phyloP scores from a whole-genome alignment of 2,329 filamentous ascomycete genomes.

The Ophiostoma ips region DNA sequence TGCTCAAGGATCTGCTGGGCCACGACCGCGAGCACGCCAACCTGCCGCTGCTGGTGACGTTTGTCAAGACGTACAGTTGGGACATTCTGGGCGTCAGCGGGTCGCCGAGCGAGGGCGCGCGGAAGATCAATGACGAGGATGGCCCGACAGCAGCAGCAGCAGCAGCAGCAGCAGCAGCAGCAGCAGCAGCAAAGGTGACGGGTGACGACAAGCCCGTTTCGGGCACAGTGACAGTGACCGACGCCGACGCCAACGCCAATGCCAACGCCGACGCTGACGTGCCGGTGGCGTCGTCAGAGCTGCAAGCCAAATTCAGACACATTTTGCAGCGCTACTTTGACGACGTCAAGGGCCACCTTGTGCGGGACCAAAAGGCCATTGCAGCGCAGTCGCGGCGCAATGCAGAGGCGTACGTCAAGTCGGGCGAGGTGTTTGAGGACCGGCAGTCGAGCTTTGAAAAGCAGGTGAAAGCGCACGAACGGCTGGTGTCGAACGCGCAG shows the following conservation, averaged over 20 bases:
- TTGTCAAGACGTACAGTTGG: constrained; percentile 94
- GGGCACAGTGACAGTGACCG: not conserved
- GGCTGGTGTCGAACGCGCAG: constrained; percentile 79
- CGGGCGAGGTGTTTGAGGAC: constrained; percentile 95
- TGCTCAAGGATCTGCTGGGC: constrained; percentile 90
- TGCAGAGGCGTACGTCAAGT: constrained; percentile 95
- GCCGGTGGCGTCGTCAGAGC: constrained; percentile 59
- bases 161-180: too few species aligned
- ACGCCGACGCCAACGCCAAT: constrained; percentile 33
- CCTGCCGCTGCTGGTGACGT: constrained; percentile 79
- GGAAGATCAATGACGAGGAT: constrained; percentile 53
- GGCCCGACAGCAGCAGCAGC: too few species aligned
- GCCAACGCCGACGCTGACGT: constrained; percentile 36
- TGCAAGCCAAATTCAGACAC: constrained; percentile 75
- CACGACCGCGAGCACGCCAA: constrained; percentile 90
- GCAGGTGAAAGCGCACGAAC: constrained; percentile 81
- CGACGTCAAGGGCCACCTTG: constrained; percentile 75
- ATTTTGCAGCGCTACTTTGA: constrained; percentile 82
- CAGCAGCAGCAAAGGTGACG: too few species aligned
- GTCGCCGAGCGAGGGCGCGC: constrained; percentile 54
- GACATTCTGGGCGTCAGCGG: constrained; percentile 76
- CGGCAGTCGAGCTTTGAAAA: constrained; percentile 93
- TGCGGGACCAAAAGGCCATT: constrained; percentile 85
- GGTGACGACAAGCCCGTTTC: too few species aligned
- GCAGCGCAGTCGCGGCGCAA: constrained; percentile 81